Evolutionary conservation across 2,329 filamentous ascomycete genomes (phyloP).

Genomic region (Exophiala lecanii-corni): DNA sequence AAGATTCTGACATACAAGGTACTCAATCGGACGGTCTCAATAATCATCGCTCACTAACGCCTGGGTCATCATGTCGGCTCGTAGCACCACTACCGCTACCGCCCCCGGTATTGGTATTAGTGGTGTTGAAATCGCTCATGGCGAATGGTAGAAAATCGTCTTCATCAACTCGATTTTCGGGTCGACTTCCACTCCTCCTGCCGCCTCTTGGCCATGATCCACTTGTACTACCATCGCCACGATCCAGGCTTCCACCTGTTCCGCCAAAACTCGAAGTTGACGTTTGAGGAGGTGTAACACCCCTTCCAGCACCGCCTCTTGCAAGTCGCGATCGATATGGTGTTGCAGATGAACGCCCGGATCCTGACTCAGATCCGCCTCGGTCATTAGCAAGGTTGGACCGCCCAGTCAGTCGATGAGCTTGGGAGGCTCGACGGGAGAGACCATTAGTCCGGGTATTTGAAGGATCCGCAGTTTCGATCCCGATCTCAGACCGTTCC

Average conservation of each 20-base stretch:
- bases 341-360: slow-evolving; percentile 20
- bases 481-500: slow-evolving; percentile 1
- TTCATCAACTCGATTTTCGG: slow-evolving; percentile 24
- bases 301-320: slow-evolving; percentile 12
- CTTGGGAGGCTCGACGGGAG: slow-evolving; percentile 9
- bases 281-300: slow-evolving; percentile 20
- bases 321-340: slow-evolving; percentile 13
- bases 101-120: background rate
- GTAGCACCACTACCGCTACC: slow-evolving; percentile 2
- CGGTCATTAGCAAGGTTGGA: slow-evolving; percentile 17
- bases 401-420: slow-evolving; percentile 16
- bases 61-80: background rate
- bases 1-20: no score
- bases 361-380: slow-evolving; percentile 20
- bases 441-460: slow-evolving; percentile 4
- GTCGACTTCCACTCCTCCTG: slow-evolving; percentile 19
- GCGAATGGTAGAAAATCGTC: slow-evolving; percentile 27
- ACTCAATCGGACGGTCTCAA: no score
- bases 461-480: background rate
- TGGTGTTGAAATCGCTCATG: slow-evolving; percentile 25
- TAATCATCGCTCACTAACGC: background rate
- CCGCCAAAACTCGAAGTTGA: slow-evolving; percentile 23
- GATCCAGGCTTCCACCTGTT: slow-evolving; percentile 21
- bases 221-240: slow-evolving; percentile 21
- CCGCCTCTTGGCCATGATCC: slow-evolving; percentile 21